A percentile compares a stretch with the other conserved stretches of the same genome.
phyloP scores from a whole-genome alignment of 306 rosid genomes.

The Mucuna pruriens region DNA sequence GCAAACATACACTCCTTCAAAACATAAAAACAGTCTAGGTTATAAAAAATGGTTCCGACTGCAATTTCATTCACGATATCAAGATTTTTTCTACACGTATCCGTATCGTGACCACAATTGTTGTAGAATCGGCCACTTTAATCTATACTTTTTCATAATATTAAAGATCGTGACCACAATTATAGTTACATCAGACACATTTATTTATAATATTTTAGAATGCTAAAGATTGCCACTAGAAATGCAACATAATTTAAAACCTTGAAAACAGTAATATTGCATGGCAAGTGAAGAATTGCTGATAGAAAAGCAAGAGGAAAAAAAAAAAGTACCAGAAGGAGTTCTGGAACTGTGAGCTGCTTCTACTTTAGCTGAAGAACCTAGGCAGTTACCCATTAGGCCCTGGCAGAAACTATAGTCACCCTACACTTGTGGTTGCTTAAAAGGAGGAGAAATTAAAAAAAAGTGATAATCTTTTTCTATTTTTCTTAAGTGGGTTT shows the following conservation, averaged over 20 bases:
- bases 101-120: too few species aligned
- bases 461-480: neutral
- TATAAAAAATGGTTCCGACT: neutral
- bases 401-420: neutral
- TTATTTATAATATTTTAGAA: neutral
- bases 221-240: neutral
- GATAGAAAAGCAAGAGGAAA: neutral
- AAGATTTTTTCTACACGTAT: too few species aligned
- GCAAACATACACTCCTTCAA: neutral
- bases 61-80: neutral
- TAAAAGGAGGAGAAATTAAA: neutral
- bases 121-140: neutral
- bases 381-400: constrained; percentile 80
- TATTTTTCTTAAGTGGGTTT: neutral
- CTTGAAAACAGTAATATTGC: neutral
- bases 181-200: too few species aligned
- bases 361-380: constrained; percentile 78
- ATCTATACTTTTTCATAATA: neutral
- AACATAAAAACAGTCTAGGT: neutral
- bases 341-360: constrained; percentile 55
- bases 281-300: neutral
- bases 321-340: constrained; percentile 47
- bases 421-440: neutral
- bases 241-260: neutral
- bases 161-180: too few species aligned